Percentiles rank a stretch among this genome's conserved stretches.
Evolutionary conservation across 2,329 filamentous ascomycete genomes (phyloP).

Genomic region (Penicillium sp.): DNA sequence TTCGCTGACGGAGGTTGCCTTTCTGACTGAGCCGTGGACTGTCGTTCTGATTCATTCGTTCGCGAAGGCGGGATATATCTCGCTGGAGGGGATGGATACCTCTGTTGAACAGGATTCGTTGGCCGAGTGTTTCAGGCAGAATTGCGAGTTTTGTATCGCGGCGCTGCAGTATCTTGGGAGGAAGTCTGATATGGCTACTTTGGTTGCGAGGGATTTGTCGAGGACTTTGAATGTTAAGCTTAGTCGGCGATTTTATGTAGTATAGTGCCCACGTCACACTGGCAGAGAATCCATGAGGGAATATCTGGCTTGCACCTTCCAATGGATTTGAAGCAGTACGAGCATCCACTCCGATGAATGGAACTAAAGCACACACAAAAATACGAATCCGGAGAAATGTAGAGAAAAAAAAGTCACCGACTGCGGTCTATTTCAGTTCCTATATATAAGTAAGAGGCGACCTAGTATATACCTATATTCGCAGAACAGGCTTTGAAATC

Average conservation of each 20-base stretch:
- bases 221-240: slow-evolving; percentile 30
- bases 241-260: not conserved
- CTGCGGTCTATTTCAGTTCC: slow-evolving; percentile 14
- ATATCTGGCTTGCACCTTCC: not conserved
- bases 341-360: not conserved
- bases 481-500: not conserved
- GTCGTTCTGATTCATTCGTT: slow-evolving; percentile 58
- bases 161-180: slow-evolving; percentile 58
- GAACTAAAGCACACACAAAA: not conserved
- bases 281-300: not conserved
- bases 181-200: slow-evolving; percentile 56
- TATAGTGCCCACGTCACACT: not conserved
- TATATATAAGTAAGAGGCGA: slow-evolving; percentile 13
- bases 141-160: slow-evolving; percentile 53
- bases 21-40: slow-evolving; percentile 65
- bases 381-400: not conserved
- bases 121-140: slow-evolving; percentile 17
- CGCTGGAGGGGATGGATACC: slow-evolving; percentile 36
- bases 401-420: not conserved
- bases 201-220: slow-evolving; percentile 43
- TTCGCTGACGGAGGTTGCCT: slow-evolving; percentile 56
- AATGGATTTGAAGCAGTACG: too few relatives aligned
- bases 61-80: slow-evolving; percentile 48
- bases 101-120: not conserved
- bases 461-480: slow-evolving; percentile 3